Base-by-base conservation (phyloP, 441 rosid species). In the Adansonia madagascariensis region DNA sequence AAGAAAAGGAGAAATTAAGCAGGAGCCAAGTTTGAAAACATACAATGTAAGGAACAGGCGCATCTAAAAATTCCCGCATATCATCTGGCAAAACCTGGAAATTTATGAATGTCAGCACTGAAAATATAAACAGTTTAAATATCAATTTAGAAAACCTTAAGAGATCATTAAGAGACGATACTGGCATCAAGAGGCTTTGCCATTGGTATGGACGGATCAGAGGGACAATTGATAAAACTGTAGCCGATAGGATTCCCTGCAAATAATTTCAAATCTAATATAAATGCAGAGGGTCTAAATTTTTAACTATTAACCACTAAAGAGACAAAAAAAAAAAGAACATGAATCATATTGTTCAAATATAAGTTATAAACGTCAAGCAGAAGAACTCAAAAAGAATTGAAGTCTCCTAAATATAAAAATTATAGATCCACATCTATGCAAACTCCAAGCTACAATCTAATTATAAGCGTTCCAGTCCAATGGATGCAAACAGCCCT, bases 121-220 rank as follows among this genome's bases (percentile, higher is more conserved):
- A 62, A 20, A 57, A 43, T 55, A 12, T 65, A 43, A 71, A 64
- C 15, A 74, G 66, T 65, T 46, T n/a, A 66, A 60, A 43, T 56
- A 60, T 68, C 47, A 69, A 47, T 47, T 6, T 47, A 73, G 71
- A 9, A 76, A 78, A 79, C 61, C 71, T 20, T 1, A 46, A 44
- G 62, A 67, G 72, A 49, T 24, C 8, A 57, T 55, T 64, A 56
- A 5, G 62, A 78, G 74, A 80, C 24, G 65, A 78, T 86, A 96
- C 99, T 81, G 98, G 97, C 97, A 96, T 96, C 81, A 92, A 84
- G 71, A 94, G 90, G 89, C 98, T 94, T 85, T 96, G 99, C 98
- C 98, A 96, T 76, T 86, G 97, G 86, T 89, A 96, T 14, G 99
- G 98, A 60, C 98, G 94, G 61, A 94, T 96, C 14, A 92, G 72